A percentile compares a stretch with the other conserved stretches of the same genome.
Evolutionary conservation across 768 basidiomycete genomes (phyloP).

Genomic region (Pleurotus ostreatus): DNA sequence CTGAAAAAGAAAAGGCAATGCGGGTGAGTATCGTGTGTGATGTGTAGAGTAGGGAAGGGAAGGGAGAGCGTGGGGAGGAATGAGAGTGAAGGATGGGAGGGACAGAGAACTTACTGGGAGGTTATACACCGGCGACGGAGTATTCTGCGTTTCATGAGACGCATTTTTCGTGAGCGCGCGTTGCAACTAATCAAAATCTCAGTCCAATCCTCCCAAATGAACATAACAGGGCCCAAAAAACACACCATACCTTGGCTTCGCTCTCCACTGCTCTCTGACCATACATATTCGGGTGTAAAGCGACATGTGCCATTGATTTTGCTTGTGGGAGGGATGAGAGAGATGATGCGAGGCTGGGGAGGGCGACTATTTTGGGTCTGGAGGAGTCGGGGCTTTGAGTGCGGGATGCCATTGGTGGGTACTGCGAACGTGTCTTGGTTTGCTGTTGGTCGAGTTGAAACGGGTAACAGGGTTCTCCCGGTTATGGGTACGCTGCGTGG

Average conservation of each 20-base stretch:
- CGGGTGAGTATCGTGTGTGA: too few relatives aligned
- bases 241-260: conserved; percentile 60
- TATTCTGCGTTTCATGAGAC: conserved; percentile 28
- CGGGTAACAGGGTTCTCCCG: too few relatives aligned
- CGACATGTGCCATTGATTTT: conserved; percentile 61
- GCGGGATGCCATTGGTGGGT: conserved; percentile 26
- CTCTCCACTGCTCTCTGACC: conserved; percentile 65
- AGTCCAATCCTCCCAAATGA: conserved; percentile 7
- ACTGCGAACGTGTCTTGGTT: too few relatives aligned
- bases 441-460: too few relatives aligned
- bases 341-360: conserved; percentile 65
- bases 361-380: conserved; percentile 51
- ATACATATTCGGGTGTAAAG: conserved; percentile 69
- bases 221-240: not conserved
- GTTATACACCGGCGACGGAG: conserved; percentile 28
- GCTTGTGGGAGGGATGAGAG: conserved; percentile 70
- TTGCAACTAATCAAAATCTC: conserved; percentile 40
- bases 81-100: too few relatives aligned
- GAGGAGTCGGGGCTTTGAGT: conserved; percentile 35
- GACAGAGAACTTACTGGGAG: conserved; percentile 24
- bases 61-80: too few relatives aligned
- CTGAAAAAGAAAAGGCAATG: not conserved
- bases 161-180: conserved; percentile 58
- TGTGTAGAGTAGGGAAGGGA: too few relatives aligned
- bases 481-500: too few relatives aligned